phyloP scores from a whole-genome alignment of 148 eudicot genomes.

The Vaccinium macrocarpon region DNA sequence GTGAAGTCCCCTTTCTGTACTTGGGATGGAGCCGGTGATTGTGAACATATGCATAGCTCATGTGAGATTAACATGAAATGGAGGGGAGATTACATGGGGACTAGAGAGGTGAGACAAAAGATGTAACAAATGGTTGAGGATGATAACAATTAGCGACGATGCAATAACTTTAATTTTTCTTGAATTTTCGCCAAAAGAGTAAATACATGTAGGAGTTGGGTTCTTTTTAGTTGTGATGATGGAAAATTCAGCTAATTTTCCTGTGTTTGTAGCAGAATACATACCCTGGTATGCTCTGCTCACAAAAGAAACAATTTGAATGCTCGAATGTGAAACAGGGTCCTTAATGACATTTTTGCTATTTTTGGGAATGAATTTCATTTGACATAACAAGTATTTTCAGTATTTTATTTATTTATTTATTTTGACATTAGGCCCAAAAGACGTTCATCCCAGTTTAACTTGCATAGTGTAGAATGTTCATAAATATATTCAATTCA shows the following conservation, averaged over 20 bases:
- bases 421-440: background rate
- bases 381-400: background rate
- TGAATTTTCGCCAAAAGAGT: background rate
- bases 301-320: background rate
- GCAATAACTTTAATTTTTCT: background rate
- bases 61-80: background rate
- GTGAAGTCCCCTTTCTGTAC: background rate
- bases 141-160: background rate
- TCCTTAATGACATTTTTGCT: background rate
- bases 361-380: background rate
- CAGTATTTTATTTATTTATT: background rate
- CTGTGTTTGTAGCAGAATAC: background rate
- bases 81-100: background rate
- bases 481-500: background rate
- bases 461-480: background rate
- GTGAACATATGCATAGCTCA: background rate
- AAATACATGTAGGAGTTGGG: slow-evolving; percentile 16
- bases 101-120: slow-evolving; percentile 13
- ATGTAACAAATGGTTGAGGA: slow-evolving; percentile 8
- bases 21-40: background rate
- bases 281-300: background rate
- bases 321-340: background rate
- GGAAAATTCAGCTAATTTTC: slow-evolving; percentile 9
- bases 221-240: slow-evolving; percentile 16
- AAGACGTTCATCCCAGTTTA: background rate